Conservation (phyloP, 495 filamentous ascomycete species). For the Tuber brumale region DNA sequence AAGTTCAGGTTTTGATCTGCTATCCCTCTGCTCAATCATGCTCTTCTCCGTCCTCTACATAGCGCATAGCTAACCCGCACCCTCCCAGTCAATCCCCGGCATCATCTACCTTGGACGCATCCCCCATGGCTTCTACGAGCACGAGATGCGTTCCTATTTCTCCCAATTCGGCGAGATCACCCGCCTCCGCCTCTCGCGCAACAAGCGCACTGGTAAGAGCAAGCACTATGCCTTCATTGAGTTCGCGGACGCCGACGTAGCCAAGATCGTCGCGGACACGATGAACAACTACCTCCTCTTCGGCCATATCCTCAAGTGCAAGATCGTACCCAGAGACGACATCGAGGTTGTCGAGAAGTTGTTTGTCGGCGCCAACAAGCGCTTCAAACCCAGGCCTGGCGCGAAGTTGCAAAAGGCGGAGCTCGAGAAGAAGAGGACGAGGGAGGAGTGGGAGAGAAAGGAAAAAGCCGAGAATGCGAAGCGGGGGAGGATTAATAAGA, state of each 20-base stretch:
- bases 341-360: conserved; percentile 70
- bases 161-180: conserved; percentile 85
- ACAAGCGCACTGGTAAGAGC: conserved; percentile 75
- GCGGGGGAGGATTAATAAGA: conserved; percentile 59
- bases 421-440: conserved; percentile 60
- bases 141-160: conserved; percentile 90
- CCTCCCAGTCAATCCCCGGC: conserved; percentile 52
- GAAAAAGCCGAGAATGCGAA: conserved; percentile 63
- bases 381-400: conserved; percentile 80
- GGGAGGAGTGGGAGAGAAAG: conserved; percentile 68
- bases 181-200: conserved; percentile 78
- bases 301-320: conserved; percentile 82
- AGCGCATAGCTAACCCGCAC: conserved; percentile 14
- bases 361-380: conserved; percentile 79
- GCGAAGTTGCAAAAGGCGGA: conserved; percentile 71
- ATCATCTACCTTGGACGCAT: conserved; percentile 85
- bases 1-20: conserved; percentile 12
- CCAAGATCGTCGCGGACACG: conserved; percentile 80
- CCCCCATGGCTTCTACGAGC: conserved; percentile 93
- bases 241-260: conserved; percentile 69
- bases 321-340: conserved; percentile 65
- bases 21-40: neutral
- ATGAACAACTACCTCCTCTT: conserved; percentile 98
- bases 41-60: neutral
- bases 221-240: conserved; percentile 94